Evolutionary conservation across 2,329 filamentous ascomycete species (phyloP).

Genomic region (Arachnomyces sp.): DNA sequence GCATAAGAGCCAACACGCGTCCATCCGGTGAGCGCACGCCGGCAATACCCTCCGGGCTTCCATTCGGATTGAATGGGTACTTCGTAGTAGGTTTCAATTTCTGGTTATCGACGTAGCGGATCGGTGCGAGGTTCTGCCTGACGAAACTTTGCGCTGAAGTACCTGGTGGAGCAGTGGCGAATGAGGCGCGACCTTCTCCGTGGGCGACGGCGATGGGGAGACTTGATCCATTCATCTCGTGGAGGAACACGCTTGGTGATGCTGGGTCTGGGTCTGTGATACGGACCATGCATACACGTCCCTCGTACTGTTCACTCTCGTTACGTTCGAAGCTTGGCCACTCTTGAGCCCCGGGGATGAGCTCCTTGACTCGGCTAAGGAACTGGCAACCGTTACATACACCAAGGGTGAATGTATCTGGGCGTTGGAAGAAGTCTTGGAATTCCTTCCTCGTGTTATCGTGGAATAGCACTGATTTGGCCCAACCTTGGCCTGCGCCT

Average conservation of each 20-base stretch:
- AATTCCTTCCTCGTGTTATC: constrained; percentile 68
- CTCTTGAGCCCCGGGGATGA: constrained; percentile 71
- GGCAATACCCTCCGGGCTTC: constrained; percentile 71
- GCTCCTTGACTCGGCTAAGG: constrained; percentile 68
- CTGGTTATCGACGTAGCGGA: constrained; percentile 81
- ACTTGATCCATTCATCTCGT: constrained; percentile 74
- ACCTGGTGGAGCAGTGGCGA: constrained; percentile 43
- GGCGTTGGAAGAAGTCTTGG: constrained; percentile 72
- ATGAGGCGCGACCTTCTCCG: constrained; percentile 77
- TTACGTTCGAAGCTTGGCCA: constrained; percentile 90
- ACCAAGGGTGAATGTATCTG: constrained; percentile 84
- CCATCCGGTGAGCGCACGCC: constrained; percentile 70
- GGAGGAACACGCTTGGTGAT: constrained; percentile 69
- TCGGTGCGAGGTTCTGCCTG: constrained; percentile 59
- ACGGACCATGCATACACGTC: constrained; percentile 74
- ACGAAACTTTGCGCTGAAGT: constrained; percentile 44
- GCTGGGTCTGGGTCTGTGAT: constrained; percentile 54
- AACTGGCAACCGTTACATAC: constrained; percentile 99
- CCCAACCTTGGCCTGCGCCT: constrained; percentile 94
- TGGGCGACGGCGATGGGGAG: constrained; percentile 85
- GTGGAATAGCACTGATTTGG: constrained; percentile 84
- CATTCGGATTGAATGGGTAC: constrained; percentile 88
- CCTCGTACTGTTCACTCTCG: constrained; percentile 81
- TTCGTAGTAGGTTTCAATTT: constrained; percentile 60
- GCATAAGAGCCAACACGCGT: constrained; percentile 81